Evolutionary conservation across 768 basidiomycete species (phyloP).

Genomic region (Suillus bovinus): DNA sequence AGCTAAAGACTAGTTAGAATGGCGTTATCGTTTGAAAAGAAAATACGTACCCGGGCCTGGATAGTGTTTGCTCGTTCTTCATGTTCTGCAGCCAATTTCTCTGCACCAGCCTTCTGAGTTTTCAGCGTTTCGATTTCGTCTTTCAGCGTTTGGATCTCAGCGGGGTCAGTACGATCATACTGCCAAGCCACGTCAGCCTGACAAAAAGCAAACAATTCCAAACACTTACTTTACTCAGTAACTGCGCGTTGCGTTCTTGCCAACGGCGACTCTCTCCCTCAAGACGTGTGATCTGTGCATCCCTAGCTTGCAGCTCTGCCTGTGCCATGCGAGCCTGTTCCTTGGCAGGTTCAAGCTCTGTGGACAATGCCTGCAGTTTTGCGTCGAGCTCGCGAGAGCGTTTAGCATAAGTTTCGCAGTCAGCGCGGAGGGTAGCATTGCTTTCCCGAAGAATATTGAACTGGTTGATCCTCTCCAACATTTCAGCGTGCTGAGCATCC

Average conservation of each 20-base stretch:
- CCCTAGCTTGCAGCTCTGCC: constrained; percentile 75
- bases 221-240: constrained; percentile 70
- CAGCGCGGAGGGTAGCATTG: constrained; percentile 80
- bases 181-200: constrained; percentile 26
- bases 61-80: constrained; percentile 31
- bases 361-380: constrained; percentile 55
- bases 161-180: constrained; percentile 89
- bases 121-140: constrained; percentile 65
- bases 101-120: constrained; percentile 37
- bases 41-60: constrained; percentile 30
- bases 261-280: constrained; percentile 78
- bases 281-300: constrained; percentile 63
- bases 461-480: constrained; percentile 85
- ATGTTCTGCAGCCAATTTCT: constrained; percentile 30
- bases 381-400: constrained; percentile 66
- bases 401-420: constrained; percentile 70
- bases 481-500: constrained; percentile 78
- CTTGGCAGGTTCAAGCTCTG: constrained; percentile 73
- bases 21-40: not conserved
- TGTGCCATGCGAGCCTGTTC: constrained; percentile 64
- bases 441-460: constrained; percentile 85
- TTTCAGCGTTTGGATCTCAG: constrained; percentile 77
- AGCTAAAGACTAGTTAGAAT: constrained; percentile 30
- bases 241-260: constrained; percentile 81
- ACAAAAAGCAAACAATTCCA: not conserved